A percentile compares a stretch with the other conserved stretches of the same genome.
Conservation (phyloP, 2,329 filamentous ascomycete genomes). For the Penicillium sclerotigenum region DNA sequence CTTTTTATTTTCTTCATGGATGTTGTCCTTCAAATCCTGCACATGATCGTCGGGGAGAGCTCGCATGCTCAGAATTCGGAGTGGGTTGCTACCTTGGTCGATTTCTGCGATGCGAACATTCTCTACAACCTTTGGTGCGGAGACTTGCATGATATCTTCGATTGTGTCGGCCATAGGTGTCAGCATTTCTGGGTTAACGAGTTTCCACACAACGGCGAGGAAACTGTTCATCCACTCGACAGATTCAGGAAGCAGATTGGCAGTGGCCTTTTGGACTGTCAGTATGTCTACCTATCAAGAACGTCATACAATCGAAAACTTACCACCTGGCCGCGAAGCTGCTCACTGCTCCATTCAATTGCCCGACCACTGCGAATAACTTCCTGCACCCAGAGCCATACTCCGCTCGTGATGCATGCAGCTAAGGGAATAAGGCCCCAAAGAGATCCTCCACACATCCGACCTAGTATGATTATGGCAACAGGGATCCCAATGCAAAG, state of each 20-base stretch:
- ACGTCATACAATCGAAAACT: slow-evolving; percentile 17
- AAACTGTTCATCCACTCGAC: slow-evolving; percentile 96
- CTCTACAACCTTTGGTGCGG: slow-evolving; percentile 84
- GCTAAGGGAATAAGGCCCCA: slow-evolving; percentile 73
- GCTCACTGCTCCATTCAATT: slow-evolving; percentile 83
- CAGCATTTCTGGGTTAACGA: slow-evolving; percentile 96
- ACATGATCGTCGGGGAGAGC: slow-evolving; percentile 81
- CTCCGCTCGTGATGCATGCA: slow-evolving; percentile 68
- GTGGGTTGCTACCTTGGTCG: slow-evolving; percentile 84
- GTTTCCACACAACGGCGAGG: slow-evolving; percentile 77
- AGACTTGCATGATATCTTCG: slow-evolving; percentile 95
- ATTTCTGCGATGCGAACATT: slow-evolving; percentile 95
- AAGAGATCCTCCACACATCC: slow-evolving; percentile 72
- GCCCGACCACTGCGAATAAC: slow-evolving; percentile 77
- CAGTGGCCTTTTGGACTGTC: slow-evolving; percentile 58
- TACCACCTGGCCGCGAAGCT: slow-evolving; percentile 74
- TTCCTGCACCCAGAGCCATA: slow-evolving; percentile 89
- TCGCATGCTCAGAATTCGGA: slow-evolving; percentile 82
- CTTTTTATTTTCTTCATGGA: slow-evolving; percentile 73
- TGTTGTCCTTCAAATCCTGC: slow-evolving; percentile 74
- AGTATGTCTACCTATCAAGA: not conserved
- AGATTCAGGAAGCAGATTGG: slow-evolving; percentile 86
- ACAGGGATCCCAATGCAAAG: slow-evolving; percentile 69
- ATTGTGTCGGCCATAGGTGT: slow-evolving; percentile 85
- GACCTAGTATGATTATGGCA: slow-evolving; percentile 72